Conservation (phyloP, 495 filamentous ascomycete species). For the Tuber brumale region DNA sequence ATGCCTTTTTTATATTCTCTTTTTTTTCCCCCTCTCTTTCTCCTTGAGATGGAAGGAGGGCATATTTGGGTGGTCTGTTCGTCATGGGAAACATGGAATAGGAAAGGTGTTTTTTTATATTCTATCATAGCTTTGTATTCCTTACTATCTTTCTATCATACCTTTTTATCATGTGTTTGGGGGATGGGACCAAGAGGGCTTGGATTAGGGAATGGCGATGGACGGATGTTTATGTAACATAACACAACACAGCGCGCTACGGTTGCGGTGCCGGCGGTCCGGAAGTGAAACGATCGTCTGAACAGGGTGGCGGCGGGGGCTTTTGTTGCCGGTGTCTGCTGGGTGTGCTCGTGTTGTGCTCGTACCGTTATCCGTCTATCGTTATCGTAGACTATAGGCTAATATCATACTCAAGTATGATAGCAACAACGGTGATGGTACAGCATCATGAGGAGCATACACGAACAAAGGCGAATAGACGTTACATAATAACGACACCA, state of each 20-base stretch:
- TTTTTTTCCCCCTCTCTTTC: not conserved
- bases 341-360: not conserved
- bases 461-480: not conserved
- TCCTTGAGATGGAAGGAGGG: not conserved
- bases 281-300: not conserved
- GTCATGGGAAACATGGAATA: not conserved
- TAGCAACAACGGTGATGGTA: not conserved
- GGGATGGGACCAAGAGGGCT: not conserved
- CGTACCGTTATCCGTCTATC: not conserved
- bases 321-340: not conserved
- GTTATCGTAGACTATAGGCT: not conserved
- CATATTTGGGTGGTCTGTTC: not conserved
- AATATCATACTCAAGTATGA: not conserved
- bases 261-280: not conserved
- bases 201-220: not conserved
- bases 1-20: not conserved
- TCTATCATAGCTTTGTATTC: not conserved
- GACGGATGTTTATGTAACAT: not conserved
- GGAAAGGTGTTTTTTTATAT: constrained; percentile 1
- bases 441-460: no score
- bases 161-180: not conserved
- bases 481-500: not conserved
- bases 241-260: not conserved
- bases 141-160: not conserved
- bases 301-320: not conserved